Base-by-base conservation (phyloP, 805 yeast species). In the Yarrowia sp. region DNA sequence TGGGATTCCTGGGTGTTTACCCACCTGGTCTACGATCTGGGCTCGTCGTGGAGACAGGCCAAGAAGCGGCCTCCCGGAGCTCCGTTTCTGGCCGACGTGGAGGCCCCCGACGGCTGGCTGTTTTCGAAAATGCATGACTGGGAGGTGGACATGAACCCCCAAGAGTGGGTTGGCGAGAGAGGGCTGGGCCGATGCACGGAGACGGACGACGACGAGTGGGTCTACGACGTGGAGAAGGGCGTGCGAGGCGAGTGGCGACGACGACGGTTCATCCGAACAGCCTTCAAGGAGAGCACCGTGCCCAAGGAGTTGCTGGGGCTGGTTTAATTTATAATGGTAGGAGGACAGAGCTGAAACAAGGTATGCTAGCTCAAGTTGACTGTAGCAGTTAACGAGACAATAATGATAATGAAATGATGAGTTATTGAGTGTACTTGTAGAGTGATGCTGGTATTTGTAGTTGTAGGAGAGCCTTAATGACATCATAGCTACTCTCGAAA, bases 31-130 rank as follows among this genome's bases (percentile, higher is more conserved):
- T 93, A 88, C 76, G 87, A 85, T 68, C 74, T 76, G 19, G 76
- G 77, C 30, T 86, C 87, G 70, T 74, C 79, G 5, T 76, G 71
- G 20, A 77, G 90, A 46, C 74, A 77, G 44, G 78, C 84, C 17
- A 82, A 82, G 63, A 84, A 82, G 68, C 81, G 85, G 12, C 97
- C 97, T 0, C 82, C 83, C 1, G 96, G 96, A 0, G 86, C 86
- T 0, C 75, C 79, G 19, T 77, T 78, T 40, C 74, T 92, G 20
- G 78, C 80, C 1, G 85, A 86, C 24, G 85, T 92, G 0, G 71
- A 74, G 34, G 87, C 96, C 0, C 97, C 97, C 0, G 73, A 73
- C 12, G 87, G 86, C 14, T 92, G 97, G 97, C 80, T 81, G 69
- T 92, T 86, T 75, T 87, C 85, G 68, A 77, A 78, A 34, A 84